Base-by-base conservation (phyloP, 768 basidiomycete genomes). In the Agrocybe praecox region DNA sequence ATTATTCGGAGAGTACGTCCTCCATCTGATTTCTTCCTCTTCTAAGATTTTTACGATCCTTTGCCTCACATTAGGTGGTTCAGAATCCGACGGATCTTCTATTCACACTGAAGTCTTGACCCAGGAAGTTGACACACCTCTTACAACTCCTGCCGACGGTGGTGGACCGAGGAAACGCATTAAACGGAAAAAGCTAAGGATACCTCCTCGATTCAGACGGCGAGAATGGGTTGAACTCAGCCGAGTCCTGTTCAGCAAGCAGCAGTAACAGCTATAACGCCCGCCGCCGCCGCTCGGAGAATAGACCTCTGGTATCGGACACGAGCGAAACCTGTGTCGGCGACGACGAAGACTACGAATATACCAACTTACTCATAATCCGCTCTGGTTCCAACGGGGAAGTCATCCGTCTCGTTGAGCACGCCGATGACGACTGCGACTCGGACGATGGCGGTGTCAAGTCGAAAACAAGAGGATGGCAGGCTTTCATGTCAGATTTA, bases 121-220 rank as follows among this genome's bases (percentile, higher is more conserved):
- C 21, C 17, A 49, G 23, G 51, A 53, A 0, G 34, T 43, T 42
- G 49, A 55, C 23, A 17, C 19, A 21, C 23, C 12, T 26, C 48
- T 53, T 7, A 18, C 23, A 10, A 42, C 19, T 2, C 46, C 64
- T 33, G 55, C 59, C 17, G 61, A 63, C 50, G 53, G 42, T 24
- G 21, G 34, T 18, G 21, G 36, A 7, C 69, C 71, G 19, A 70
- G 71, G 23, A 64, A 72, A 32, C 56, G 3, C 14, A 14, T 3
- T 6, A 14, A n/a, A 14, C 5, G 14, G n/a, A 40, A 40, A 12
- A 40, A 14, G 12, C 12, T 72, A 6, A 72, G 67, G 77, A 2
- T 83, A 80, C 60, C 49, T 56, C 2, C 63, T 81, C 44, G 70
- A 76, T 60, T 77, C 80, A 1, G 82, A 81, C 55, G 75, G 75